Evolutionary conservation across 257 asterid genomes (phyloP).

Genomic region (Mentha longifolia): DNA sequence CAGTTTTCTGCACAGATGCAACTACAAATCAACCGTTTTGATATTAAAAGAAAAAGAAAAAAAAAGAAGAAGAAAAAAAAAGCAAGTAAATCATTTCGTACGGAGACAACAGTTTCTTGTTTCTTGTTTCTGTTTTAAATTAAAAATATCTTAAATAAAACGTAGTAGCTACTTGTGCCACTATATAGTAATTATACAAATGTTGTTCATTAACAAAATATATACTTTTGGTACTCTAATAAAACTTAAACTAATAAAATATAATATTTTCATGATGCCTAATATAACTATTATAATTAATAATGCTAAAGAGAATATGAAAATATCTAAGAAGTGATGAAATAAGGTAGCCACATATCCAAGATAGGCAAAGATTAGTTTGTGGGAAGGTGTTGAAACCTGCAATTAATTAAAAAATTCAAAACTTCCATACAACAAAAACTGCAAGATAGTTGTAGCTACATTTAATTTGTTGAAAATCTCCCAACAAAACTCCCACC

Average conservation of each 20-base stretch:
- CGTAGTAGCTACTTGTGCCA: no score
- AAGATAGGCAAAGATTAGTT: slow-evolving; percentile 38
- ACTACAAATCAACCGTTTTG: slow-evolving; percentile 22
- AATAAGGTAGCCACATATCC: slow-evolving; percentile 1
- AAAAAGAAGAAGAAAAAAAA: background rate
- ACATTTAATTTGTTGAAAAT: slow-evolving; percentile 53
- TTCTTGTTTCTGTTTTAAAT: no score
- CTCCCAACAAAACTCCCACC: slow-evolving; percentile 47
- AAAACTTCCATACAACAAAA: slow-evolving; percentile 19
- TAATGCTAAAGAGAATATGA: no score
- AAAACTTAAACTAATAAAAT: no score
- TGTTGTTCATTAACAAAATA: no score
- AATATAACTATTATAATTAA: no score
- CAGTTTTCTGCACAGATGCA: slow-evolving; percentile 36
- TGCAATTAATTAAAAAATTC: slow-evolving; percentile 3
- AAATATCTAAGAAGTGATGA: background rate
- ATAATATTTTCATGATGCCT: no score
- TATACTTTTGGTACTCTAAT: no score
- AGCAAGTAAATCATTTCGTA: background rate
- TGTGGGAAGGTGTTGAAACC: slow-evolving; percentile 36
- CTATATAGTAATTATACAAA: no score
- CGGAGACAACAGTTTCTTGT: background rate
- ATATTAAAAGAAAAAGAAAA: no score
- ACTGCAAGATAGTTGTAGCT: slow-evolving; percentile 56
- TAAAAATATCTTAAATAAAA: no score